Evolutionary conservation across 2,329 filamentous ascomycete species (phyloP), one percentile per base, ranked within the genome.

Genomic region (Calonectria multiphialidica): DNA sequence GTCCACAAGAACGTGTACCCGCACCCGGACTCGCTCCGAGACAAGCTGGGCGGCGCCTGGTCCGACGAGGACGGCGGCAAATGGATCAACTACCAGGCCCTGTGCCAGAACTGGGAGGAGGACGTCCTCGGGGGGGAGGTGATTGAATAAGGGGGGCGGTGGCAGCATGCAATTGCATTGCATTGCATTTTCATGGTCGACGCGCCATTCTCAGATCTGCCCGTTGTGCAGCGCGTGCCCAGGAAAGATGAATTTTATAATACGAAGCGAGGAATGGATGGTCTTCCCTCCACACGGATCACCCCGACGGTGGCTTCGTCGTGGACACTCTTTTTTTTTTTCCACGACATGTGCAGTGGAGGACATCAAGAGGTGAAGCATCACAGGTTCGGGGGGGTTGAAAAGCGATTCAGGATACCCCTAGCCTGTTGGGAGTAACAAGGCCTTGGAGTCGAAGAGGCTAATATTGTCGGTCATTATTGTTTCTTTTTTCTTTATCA

Each of bases 61-160:
- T 72, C 74, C 0, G 74, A 76, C n/a, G 68, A 73, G 25, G 66
- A 76, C 37, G 72, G 70, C 16, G 71, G 70, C 8, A 72, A 44
- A 18, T 83, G 81, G 62, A 49, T 82, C 10, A 50, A 75, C 10
- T 83, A 79, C 77, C 64, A 66, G 28, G 63, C 80, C 37, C 72
- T 83, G 16, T 83, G 82, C 65, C 72, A 73, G 10, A 61, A 77
- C 23, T 73, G 76, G 50, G 75, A 81, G 37, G 70, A 71, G 8
- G 21, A 71, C 1, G 72, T 81, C 5, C 80, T 82, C 13, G 68
- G 62, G 13, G 80, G 80, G 10, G 79, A 77, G 21, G 33, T 25
- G 7, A 30, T 55, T 8, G n/a, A n/a, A n/a, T n/a, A n/a, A n/a
- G n/a, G n/a, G n/a, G n/a, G n/a, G n/a, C n/a, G n/a, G n/a, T n/a